phyloP scores from a whole-genome alignment of 2,329 filamentous ascomycete species.

The Xylariaceae sp. region DNA sequence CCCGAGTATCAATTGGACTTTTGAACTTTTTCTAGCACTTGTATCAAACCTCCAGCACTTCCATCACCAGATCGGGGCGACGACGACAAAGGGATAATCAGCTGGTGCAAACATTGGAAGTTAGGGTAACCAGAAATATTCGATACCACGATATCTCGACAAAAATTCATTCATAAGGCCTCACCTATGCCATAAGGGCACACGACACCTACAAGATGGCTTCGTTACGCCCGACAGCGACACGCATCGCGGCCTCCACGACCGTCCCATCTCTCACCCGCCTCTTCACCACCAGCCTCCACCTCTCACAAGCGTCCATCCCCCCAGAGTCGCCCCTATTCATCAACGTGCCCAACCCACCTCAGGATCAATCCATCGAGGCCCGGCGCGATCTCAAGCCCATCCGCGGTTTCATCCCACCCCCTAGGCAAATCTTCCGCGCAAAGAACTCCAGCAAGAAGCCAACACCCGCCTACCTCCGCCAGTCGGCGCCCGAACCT shows the following conservation, averaged over 20 bases:
- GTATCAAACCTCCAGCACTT: background rate
- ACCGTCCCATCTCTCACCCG: slow-evolving; percentile 31
- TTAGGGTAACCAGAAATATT: background rate
- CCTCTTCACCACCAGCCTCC: slow-evolving; percentile 45
- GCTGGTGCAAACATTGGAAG: background rate
- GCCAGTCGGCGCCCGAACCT: slow-evolving; percentile 56
- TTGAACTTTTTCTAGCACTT: slow-evolving; percentile 8
- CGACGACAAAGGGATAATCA: background rate
- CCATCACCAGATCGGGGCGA: background rate
- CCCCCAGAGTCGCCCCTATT: slow-evolving; percentile 86
- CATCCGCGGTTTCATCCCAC: slow-evolving; percentile 76
- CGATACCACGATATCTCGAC: background rate
- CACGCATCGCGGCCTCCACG: slow-evolving; percentile 18
- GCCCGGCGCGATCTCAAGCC: slow-evolving; percentile 39
- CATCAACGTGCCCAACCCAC: slow-evolving; percentile 74
- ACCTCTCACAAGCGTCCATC: slow-evolving; percentile 47
- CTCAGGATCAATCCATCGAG: slow-evolving; percentile 60
- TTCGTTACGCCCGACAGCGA: slow-evolving; percentile 12
- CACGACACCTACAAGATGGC: slow-evolving; percentile 15
- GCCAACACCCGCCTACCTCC: slow-evolving; percentile 58
- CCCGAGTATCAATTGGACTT: slow-evolving; percentile 7
- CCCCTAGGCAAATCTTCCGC: slow-evolving; percentile 78
- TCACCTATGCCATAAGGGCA: slow-evolving; percentile 6
- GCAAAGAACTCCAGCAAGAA: slow-evolving; percentile 58
- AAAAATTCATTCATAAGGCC: background rate